Percentiles rank a stretch among this genome's conserved stretches.
Conservation (phyloP, 2,329 filamentous ascomycete genomes). For the Orbilia quercus region DNA sequence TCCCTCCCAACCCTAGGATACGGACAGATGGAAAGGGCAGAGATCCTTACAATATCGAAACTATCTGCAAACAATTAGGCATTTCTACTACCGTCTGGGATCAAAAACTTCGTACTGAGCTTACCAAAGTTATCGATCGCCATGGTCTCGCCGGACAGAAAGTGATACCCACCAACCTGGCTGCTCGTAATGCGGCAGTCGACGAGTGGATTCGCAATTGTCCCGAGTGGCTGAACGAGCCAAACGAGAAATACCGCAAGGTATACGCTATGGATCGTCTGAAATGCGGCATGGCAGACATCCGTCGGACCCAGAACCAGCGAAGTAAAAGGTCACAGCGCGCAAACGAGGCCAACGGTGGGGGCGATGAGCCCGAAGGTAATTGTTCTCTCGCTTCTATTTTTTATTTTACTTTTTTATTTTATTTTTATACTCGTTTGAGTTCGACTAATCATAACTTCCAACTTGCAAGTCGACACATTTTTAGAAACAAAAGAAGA, state of each 20-base stretch:
- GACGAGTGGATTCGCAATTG: constrained; percentile 51
- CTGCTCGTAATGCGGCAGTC: constrained; percentile 41
- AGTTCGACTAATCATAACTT: neutral
- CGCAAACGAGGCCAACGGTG: constrained; percentile 40
- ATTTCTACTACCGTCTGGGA: constrained; percentile 53
- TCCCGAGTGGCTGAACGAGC: constrained; percentile 47
- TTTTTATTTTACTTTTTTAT: too few species aligned
- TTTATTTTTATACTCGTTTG: too few species aligned
- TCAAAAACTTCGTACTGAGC: constrained; percentile 43
- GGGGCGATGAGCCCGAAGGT: constrained; percentile 42
- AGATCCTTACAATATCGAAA: constrained; percentile 51
- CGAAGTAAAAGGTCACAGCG: constrained; percentile 44
- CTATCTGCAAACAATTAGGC: constrained; percentile 51
- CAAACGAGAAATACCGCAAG: constrained; percentile 47
- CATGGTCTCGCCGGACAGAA: constrained; percentile 48
- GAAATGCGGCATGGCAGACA: constrained; percentile 51
- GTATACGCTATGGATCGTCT: constrained; percentile 48
- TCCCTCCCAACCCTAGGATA: constrained; percentile 50
- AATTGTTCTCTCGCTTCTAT: too few species aligned
- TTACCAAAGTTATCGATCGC: constrained; percentile 45
- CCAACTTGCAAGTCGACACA: constrained; percentile 23
- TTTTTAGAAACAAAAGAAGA: constrained; percentile 51
- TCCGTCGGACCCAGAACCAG: constrained; percentile 48
- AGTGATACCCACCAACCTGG: constrained; percentile 45
- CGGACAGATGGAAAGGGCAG: constrained; percentile 44